Percentiles rank a stretch among this genome's conserved stretches.
These are phyloP conservation scores for Tetrahymena elliotti DNA, from an alignment of 73 alveolate genomes.

Conservation along the genomic window DNA sequence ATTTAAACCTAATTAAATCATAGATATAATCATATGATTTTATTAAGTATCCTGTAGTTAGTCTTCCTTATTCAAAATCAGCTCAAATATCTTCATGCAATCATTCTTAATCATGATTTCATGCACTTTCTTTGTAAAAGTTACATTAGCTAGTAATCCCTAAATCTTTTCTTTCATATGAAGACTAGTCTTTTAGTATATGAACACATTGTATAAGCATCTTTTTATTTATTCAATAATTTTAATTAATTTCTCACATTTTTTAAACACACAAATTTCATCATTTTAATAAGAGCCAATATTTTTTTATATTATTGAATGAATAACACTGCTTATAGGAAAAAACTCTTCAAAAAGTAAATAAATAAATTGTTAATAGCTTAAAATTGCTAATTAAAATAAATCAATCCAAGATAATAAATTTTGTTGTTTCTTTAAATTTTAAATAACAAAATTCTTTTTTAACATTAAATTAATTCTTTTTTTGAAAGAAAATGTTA, in stretches of 20 bases:
- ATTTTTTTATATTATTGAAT: too few species aligned
- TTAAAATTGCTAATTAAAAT: too few species aligned
- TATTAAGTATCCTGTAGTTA: conserved; percentile 2
- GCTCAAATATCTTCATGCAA: conserved; percentile 27
- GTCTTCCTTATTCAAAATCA: conserved; percentile 24
- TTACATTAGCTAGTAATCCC: conserved; percentile 21
- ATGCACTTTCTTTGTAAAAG: conserved; percentile 42
- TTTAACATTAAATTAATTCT: too few species aligned
- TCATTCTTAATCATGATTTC: conserved; percentile 29
- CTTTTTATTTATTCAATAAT: not conserved
- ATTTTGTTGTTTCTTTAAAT: too few species aligned
- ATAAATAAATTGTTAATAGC: too few species aligned
- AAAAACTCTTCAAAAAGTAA: too few species aligned
- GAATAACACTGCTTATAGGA: too few species aligned
- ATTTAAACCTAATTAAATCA: conserved; percentile 27
- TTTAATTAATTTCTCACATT: not conserved
- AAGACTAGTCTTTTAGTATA: conserved; percentile 6
- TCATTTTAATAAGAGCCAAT: too few species aligned
- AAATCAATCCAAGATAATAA: too few species aligned
- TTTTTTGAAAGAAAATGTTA: too few species aligned
- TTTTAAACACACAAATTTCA: too few species aligned
- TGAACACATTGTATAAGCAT: conserved; percentile 18
- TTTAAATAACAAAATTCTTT: too few species aligned
- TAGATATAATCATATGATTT: conserved; percentile 21
- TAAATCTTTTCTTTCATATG: conserved; percentile 15